phyloP scores from a whole-genome alignment of 2,329 filamentous ascomycete genomes.

The Claviceps purpurea region DNA sequence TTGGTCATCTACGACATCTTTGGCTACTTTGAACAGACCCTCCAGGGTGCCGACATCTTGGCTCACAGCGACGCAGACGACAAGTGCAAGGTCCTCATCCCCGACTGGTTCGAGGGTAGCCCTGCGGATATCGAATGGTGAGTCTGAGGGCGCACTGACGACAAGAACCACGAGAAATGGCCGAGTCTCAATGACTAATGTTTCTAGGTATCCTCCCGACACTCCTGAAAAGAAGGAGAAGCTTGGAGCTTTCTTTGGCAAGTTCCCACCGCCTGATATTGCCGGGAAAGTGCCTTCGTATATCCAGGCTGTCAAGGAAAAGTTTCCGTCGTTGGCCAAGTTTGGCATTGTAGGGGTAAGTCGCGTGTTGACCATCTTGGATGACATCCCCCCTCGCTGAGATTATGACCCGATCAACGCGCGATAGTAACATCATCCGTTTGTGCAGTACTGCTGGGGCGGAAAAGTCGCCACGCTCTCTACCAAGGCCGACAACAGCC shows the following conservation, averaged over 20 bases:
- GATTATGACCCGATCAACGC: neutral
- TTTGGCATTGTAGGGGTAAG: conserved; percentile 49
- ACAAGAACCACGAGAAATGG: too few relatives aligned
- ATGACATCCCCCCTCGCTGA: neutral
- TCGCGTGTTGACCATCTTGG: neutral
- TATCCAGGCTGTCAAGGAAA: conserved; percentile 36
- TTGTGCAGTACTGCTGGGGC: conserved; percentile 51
- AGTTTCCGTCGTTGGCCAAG: conserved; percentile 40
- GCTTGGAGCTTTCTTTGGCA: conserved; percentile 44
- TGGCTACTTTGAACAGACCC: conserved; percentile 55
- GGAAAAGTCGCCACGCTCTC: conserved; percentile 49
- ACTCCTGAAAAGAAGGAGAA: conserved; percentile 49
- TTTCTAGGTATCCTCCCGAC: conserved; percentile 43
- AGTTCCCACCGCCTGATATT: conserved; percentile 32
- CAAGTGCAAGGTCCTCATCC: conserved; percentile 78
- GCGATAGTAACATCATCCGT: neutral
- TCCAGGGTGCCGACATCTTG: conserved; percentile 58
- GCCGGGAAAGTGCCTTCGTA: conserved; percentile 40
- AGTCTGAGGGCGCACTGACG: conserved; percentile 3
- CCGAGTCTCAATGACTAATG: too few relatives aligned
- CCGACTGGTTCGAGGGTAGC: conserved; percentile 76
- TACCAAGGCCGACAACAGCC: conserved; percentile 35
- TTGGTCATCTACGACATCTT: conserved; percentile 55
- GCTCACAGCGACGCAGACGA: conserved; percentile 39
- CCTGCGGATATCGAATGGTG: conserved; percentile 43